These are phyloP conservation scores for Coelastrella sp. DNA, from an alignment of 139 green algal species.

Conservation along the genomic window DNA sequence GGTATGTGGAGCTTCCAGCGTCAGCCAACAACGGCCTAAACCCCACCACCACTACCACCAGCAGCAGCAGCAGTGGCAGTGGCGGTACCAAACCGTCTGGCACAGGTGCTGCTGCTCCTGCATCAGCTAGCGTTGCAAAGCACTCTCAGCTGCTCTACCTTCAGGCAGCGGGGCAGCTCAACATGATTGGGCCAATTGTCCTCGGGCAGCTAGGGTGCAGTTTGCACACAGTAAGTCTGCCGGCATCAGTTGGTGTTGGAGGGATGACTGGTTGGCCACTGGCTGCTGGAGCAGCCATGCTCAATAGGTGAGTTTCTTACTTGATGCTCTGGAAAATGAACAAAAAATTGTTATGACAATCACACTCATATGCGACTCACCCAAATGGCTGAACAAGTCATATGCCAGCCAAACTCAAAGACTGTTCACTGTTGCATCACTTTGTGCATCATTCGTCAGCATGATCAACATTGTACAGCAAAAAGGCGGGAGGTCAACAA, in stretches of 20 bases:
- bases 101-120: slow-evolving; percentile 6
- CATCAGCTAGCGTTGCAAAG: background rate
- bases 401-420: too few species aligned
- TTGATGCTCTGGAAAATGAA: too few species aligned
- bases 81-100: background rate
- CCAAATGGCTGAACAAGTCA: too few species aligned
- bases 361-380: too few species aligned
- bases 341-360: too few species aligned
- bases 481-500: too few species aligned
- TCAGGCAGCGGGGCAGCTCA: slow-evolving; percentile 48
- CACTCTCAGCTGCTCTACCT: slow-evolving; percentile 54
- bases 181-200: slow-evolving; percentile 49
- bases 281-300: background rate
- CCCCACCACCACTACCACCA: background rate
- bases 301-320: too few species aligned
- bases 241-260: background rate
- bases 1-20: background rate
- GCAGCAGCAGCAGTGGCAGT: background rate
- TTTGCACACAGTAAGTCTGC: background rate
- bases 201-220: slow-evolving; percentile 48
- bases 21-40: background rate
- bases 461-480: too few species aligned
- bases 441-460: too few species aligned
- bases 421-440: too few species aligned
- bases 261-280: background rate